Evolutionary conservation across 192 early-diverging fungal species (phyloP), one percentile per base, ranked within the genome.

Genomic region (Paraglomus brasilianum): DNA sequence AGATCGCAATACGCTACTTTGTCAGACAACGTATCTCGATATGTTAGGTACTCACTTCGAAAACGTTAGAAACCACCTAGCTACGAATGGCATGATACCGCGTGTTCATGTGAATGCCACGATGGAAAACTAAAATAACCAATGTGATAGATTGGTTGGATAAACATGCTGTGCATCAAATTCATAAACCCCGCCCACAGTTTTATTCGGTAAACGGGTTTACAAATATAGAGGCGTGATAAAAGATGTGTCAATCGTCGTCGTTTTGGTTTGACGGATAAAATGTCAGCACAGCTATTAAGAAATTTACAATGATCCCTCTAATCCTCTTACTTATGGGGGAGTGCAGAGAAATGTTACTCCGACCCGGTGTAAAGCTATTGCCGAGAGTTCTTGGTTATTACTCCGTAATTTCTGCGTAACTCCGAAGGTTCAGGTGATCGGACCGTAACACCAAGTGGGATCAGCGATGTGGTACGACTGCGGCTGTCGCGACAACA

Each of bases 121-220:
- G n/a, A n/a, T n/a, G n/a, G n/a, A n/a, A n/a, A n/a, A n/a, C n/a
- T n/a, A n/a, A n/a, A n/a, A n/a, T 60, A 60, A 4, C 30, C 4
- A n/a, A 9, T 4, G 8, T 60, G 8, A 6, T 6, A 40, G 43
- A 60, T 9, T 60, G 38, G 38, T 42, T 60, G 43, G 43, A 60
- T 14, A 40, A 60, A 22, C 38, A 60, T 8, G 19, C 40, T 5
- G 1, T 42, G 5, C 17, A 9, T 60, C 40, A 41, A 36, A 42
- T 60, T 60, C 38, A 60, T 41, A 60, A 60, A 13, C 58, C 58
- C 13, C 3, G 19, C 3, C 38, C 58, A 42, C 39, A 60, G 43
- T 60, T 60, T 60, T 42, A 60, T n/a, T 60, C n/a, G 38, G 38
- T 11, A 60, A 60, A 11, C 4, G 38, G n/a, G 43, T 60, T 60